These are phyloP conservation scores for Boletus patriciae DNA, from an alignment of 768 basidiomycete genomes.

Conservation along the genomic window DNA sequence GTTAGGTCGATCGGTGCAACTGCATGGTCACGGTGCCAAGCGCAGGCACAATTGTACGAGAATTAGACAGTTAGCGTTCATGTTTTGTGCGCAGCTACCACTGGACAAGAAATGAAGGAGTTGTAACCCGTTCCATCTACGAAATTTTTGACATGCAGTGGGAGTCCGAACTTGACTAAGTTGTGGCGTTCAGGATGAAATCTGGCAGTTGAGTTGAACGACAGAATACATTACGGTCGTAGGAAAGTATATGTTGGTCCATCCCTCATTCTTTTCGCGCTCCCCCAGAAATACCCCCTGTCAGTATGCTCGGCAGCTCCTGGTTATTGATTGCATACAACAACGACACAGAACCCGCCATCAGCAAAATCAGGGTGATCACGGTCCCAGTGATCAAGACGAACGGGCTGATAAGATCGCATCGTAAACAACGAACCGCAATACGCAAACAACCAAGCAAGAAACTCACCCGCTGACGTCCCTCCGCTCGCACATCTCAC, in stretches of 20 bases:
- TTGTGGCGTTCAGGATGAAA: not conserved
- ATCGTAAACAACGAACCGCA: not conserved
- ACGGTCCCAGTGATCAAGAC: slow-evolving; percentile 70
- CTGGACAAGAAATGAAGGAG: no score
- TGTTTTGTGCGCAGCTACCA: no score
- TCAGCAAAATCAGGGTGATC: slow-evolving; percentile 60
- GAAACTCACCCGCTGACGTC: slow-evolving; percentile 75
- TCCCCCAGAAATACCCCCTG: slow-evolving; percentile 53
- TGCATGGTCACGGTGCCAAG: no score
- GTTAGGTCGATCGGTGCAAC: no score
- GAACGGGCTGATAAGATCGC: slow-evolving; percentile 55
- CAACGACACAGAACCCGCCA: slow-evolving; percentile 65
- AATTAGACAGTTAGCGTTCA: no score
- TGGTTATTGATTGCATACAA: slow-evolving; percentile 61
- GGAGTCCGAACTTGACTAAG: not conserved
- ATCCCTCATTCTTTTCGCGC: slow-evolving; percentile 50
- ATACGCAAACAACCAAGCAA: not conserved
- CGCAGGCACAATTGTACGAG: no score
- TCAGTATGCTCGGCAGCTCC: slow-evolving; percentile 72
- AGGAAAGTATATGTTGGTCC: not conserved
- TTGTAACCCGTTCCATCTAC: not conserved
- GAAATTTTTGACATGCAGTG: not conserved
- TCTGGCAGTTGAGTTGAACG: not conserved
- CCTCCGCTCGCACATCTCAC: slow-evolving; percentile 71
- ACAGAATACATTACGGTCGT: slow-evolving; percentile 3